Conservation (phyloP, 805 yeast species). For the Saccharomycopsis microspora region DNA sequence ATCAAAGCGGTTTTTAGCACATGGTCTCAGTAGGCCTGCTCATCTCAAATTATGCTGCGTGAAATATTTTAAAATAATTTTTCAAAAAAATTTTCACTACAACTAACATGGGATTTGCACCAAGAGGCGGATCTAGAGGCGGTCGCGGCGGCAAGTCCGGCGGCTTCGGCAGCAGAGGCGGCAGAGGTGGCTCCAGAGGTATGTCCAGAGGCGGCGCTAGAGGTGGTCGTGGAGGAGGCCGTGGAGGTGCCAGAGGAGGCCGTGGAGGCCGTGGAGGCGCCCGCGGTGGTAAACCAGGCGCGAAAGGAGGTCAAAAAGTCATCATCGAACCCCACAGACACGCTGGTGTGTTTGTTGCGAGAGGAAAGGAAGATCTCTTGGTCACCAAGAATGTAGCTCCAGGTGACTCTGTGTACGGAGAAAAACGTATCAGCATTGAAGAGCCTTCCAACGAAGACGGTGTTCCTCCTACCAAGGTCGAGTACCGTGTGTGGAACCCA, state of each 20-base stretch:
- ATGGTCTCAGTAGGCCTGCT: too few relatives aligned
- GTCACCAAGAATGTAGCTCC: conserved; percentile 96
- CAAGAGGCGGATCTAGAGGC: conserved; percentile 26
- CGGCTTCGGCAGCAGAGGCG: conserved; percentile 18
- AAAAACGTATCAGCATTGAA: conserved; percentile 89
- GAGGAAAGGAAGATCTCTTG: conserved; percentile 98
- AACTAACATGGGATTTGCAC: conserved; percentile 21
- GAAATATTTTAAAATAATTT: too few relatives aligned
- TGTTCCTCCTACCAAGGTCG: conserved; percentile 85
- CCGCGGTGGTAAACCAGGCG: conserved; percentile 74
- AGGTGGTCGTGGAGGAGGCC: conserved; percentile 44
- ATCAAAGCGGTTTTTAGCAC: too few relatives aligned
- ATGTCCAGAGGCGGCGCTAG: conserved; percentile 40
- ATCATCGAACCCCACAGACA: conserved; percentile 98
- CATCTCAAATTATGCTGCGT: too few relatives aligned
- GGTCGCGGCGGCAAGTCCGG: conserved; percentile 24
- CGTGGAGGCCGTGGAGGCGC: conserved; percentile 45
- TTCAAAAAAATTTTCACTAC: too few relatives aligned
- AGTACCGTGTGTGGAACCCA: conserved; percentile 99
- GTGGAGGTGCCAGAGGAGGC: conserved; percentile 48
- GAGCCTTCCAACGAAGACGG: conserved; percentile 85
- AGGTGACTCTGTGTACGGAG: conserved; percentile 98
- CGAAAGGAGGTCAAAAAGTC: conserved; percentile 88
- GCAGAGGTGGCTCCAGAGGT: conserved; percentile 31
- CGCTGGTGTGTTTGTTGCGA: conserved; percentile 97